phyloP scores from a whole-genome alignment of 345 rosid species.

The Eutrema japonicum region DNA sequence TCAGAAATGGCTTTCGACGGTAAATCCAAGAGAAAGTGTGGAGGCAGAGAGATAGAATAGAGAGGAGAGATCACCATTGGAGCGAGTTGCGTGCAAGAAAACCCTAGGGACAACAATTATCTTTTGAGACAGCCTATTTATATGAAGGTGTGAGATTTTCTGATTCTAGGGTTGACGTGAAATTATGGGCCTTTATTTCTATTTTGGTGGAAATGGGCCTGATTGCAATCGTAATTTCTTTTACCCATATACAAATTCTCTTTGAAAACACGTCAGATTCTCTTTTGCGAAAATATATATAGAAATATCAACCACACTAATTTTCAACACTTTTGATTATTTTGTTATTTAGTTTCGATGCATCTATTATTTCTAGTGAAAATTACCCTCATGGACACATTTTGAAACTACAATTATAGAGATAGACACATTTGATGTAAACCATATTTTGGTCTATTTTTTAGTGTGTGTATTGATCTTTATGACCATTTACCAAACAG shows the following conservation, averaged over 20 bases:
- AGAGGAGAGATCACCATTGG: slow-evolving; percentile 44
- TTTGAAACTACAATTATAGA: too few species aligned
- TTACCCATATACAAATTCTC: not conserved
- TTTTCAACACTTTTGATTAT: too few species aligned
- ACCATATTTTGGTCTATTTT: too few species aligned
- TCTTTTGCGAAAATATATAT: too few species aligned
- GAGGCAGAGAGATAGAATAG: not conserved
- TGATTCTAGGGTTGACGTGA: slow-evolving; percentile 35
- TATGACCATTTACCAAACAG: too few species aligned
- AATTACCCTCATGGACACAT: too few species aligned
- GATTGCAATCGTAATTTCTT: not conserved
- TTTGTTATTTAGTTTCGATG: too few species aligned
- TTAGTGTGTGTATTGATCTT: too few species aligned
- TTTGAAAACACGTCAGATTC: too few species aligned
- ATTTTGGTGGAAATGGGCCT: not conserved
- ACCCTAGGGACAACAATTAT: slow-evolving; percentile 5
- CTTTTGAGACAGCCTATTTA: slow-evolving; percentile 12
- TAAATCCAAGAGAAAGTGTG: not conserved
- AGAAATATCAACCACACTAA: too few species aligned
- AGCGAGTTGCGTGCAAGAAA: slow-evolving; percentile 36
- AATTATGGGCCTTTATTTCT: slow-evolving; percentile 22
- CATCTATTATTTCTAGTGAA: too few species aligned
- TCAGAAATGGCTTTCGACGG: not conserved
- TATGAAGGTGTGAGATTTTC: slow-evolving; percentile 6
- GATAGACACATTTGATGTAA: too few species aligned